Percentiles rank a stretch among this genome's conserved stretches.
These are phyloP conservation scores for Fraxinus nigra DNA, from an alignment of 305 asterid genomes.

Conservation along the genomic window DNA sequence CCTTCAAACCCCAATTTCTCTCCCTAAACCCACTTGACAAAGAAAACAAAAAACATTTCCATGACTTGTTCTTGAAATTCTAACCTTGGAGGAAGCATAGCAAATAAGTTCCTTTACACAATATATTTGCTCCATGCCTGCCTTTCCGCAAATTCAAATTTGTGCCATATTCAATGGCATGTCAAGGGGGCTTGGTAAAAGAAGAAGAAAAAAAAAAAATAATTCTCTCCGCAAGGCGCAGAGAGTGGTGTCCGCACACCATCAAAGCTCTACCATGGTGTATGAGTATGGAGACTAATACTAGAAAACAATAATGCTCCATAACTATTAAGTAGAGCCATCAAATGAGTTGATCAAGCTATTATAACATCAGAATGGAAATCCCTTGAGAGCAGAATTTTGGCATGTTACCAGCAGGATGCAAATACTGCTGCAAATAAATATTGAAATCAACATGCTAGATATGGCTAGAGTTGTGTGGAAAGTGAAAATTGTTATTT, in stretches of 20 bases:
- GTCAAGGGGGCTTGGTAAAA: background rate
- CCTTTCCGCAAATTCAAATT: background rate
- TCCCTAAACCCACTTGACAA: conserved; percentile 31
- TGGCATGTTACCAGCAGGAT: background rate
- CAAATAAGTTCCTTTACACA: background rate
- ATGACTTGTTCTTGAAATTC: conserved; percentile 31
- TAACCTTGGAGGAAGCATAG: conserved; percentile 23
- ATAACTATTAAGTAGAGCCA: background rate
- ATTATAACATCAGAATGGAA: too few relatives aligned
- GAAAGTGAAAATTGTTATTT: background rate
- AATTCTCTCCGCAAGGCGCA: too few relatives aligned
- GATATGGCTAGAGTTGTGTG: background rate
- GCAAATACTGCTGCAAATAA: background rate
- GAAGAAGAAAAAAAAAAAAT: too few relatives aligned
- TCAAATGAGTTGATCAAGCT: background rate
- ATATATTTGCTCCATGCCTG: background rate
- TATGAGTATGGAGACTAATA: background rate
- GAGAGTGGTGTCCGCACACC: too few relatives aligned
- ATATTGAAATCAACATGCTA: background rate
- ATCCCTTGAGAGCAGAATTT: background rate
- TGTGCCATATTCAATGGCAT: background rate
- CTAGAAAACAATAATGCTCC: background rate
- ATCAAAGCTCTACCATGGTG: background rate
- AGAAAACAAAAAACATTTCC: conserved; percentile 25
- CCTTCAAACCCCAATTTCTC: conserved; percentile 62